phyloP scores from a whole-genome alignment of 495 filamentous ascomycete genomes.

The Penicillium manginii region DNA sequence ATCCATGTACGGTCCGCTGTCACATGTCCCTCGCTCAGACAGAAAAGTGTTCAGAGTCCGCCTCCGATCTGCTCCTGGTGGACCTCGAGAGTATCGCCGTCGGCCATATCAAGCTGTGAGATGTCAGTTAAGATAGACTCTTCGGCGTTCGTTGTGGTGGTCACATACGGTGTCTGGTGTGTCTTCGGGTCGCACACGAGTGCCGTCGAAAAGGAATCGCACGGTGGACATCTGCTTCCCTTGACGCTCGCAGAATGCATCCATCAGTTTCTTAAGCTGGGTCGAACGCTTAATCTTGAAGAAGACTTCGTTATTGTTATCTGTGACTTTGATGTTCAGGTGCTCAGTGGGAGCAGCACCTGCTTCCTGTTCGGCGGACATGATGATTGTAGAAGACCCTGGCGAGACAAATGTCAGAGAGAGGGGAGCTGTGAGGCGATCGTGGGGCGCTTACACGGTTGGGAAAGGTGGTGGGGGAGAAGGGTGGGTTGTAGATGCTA shows the following conservation, averaged over 20 bases:
- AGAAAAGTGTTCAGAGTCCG: conserved; percentile 26
- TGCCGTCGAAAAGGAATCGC: conserved; percentile 94
- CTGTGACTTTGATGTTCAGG: conserved; percentile 99
- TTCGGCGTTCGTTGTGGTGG: neutral
- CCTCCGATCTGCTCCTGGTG: conserved; percentile 98
- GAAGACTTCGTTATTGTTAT: conserved; percentile 99
- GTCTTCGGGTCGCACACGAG: conserved; percentile 84
- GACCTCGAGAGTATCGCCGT: conserved; percentile 96
- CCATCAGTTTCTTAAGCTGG: conserved; percentile 96
- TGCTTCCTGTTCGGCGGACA: conserved; percentile 27
- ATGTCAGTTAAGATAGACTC: conserved; percentile 10
- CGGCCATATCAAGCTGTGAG: conserved; percentile 88
- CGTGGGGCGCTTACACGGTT: conserved; percentile 15
- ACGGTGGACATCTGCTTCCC: conserved; percentile 85
- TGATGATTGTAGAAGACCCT: conserved; percentile 2
- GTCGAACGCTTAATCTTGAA: conserved; percentile 99
- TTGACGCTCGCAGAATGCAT: conserved; percentile 96
- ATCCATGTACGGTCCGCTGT: neutral
- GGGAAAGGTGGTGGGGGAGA: neutral
- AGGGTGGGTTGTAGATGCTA: neutral
- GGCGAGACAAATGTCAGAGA: neutral
- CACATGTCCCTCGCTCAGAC: neutral
- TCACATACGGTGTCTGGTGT: conserved; percentile 87
- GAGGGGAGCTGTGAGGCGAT: neutral
- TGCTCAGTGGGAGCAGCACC: conserved; percentile 73